These are phyloP conservation scores for Trichoderma sp. DNA, from an alignment of 2,329 filamentous ascomycete species.

Conservation along the genomic window DNA sequence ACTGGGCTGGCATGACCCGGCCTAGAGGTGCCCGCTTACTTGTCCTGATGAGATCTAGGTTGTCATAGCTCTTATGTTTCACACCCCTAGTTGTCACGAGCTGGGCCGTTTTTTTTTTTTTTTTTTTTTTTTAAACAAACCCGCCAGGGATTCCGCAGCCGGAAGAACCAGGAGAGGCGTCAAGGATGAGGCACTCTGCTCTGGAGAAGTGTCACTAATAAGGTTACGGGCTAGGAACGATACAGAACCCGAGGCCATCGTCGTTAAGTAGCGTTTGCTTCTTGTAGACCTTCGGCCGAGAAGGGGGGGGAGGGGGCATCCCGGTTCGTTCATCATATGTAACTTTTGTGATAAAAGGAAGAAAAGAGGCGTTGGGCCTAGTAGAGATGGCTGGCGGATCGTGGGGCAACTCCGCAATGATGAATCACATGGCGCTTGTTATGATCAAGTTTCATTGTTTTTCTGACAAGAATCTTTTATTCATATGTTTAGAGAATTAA, in stretches of 20 bases:
- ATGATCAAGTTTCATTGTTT: not conserved
- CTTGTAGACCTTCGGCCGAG: not conserved
- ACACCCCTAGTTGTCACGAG: not conserved
- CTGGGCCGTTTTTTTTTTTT: not conserved
- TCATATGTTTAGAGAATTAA: not conserved
- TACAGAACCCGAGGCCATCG: not conserved
- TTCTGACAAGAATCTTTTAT: not conserved
- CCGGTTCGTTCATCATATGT: not conserved
- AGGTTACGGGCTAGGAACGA: not conserved
- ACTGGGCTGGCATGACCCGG: not conserved
- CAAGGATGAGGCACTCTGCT: not conserved
- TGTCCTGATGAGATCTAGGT: not conserved
- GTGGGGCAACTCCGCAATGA: not conserved
- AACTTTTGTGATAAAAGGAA: not conserved
- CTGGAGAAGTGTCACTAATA: not conserved
- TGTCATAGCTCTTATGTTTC: not conserved
- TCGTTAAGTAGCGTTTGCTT: not conserved
- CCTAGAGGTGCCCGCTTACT: slow-evolving; percentile 8
- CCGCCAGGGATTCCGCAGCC: not conserved
- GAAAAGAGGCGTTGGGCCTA: not conserved
- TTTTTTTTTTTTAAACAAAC: too few species aligned
- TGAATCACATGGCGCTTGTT: not conserved
- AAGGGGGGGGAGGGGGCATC: not conserved
- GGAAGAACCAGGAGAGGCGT: not conserved
- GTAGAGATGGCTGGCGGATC: not conserved